These are phyloP conservation scores for Ambrosia artemisiifolia DNA, from an alignment of 129 eudicot species.

Conservation along the genomic window DNA sequence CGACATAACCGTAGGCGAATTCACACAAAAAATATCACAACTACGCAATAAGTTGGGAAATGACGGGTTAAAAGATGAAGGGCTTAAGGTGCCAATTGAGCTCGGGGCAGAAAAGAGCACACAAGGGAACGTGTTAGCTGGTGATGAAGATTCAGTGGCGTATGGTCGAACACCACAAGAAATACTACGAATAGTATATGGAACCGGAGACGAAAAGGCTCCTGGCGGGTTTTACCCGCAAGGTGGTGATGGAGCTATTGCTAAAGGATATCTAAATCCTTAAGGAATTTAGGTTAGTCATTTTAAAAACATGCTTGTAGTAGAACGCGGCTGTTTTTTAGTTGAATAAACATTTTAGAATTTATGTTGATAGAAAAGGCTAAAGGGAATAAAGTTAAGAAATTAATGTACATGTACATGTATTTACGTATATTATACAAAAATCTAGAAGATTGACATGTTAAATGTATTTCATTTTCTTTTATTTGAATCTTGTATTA, in stretches of 20 bases:
- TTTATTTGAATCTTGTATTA: too few species aligned
- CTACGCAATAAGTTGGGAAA: constrained; percentile 62
- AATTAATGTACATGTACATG: too few species aligned
- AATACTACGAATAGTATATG: constrained; percentile 36
- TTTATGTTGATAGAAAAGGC: background rate
- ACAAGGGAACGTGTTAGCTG: constrained; percentile 57
- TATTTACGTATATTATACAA: too few species aligned
- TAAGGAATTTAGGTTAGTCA: background rate
- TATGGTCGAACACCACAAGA: constrained; percentile 31
- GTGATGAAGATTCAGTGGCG: constrained; percentile 35
- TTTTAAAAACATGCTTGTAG: background rate
- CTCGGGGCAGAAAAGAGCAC: constrained; percentile 53
- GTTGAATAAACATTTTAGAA: background rate
- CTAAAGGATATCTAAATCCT: constrained; percentile 17
- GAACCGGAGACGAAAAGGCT: constrained; percentile 17
- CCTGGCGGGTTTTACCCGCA: constrained; percentile 36
- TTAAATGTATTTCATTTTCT: too few species aligned
- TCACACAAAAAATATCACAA: constrained; percentile 54
- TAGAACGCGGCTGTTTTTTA: background rate
- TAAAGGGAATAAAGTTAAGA: background rate
- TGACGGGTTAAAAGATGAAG: constrained; percentile 60
- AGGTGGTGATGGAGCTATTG: constrained; percentile 14
- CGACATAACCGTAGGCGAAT: constrained; percentile 38
- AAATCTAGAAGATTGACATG: too few species aligned
- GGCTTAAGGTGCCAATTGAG: constrained; percentile 35